Evolutionary conservation across 140 eudicot genomes (phyloP).

Genomic region (Senecio squalidus): DNA sequence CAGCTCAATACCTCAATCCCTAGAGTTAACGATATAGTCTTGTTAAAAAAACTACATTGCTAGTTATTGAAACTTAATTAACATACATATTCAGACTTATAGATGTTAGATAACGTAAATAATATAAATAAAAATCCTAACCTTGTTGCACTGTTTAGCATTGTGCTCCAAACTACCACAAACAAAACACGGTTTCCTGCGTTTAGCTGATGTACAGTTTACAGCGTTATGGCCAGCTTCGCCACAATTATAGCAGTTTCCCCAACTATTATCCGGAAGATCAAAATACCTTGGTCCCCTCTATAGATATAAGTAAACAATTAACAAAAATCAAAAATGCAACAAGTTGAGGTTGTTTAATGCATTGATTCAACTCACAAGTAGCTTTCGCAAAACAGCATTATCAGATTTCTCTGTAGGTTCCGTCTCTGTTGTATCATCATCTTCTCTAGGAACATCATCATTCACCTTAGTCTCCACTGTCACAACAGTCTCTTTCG

Average conservation of each 20-base stretch:
- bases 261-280: constrained; percentile 70
- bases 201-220: constrained; percentile 76
- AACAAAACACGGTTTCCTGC: constrained; percentile 84
- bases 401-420: constrained; percentile 58
- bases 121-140: constrained; percentile 17
- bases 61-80: too few species aligned
- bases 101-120: not conserved
- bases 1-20: constrained; percentile 2
- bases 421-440: constrained; percentile 28
- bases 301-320: constrained; percentile 29
- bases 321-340: constrained; percentile 28
- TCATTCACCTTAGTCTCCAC: constrained; percentile 27
- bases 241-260: constrained; percentile 64
- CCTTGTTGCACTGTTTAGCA: constrained; percentile 79
- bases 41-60: too few species aligned
- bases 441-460: constrained; percentile 21
- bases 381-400: constrained; percentile 78
- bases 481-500: constrained; percentile 19
- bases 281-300: constrained; percentile 84
- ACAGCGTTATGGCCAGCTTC: constrained; percentile 68
- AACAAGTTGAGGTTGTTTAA: constrained; percentile 25
- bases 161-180: constrained; percentile 95
- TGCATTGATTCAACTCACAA: constrained; percentile 67
- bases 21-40: not conserved
- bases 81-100: not conserved